A percentile compares a stretch with the other conserved stretches of the same genome.
These are phyloP conservation scores for Neonectria coccinea DNA, from an alignment of 2,329 filamentous ascomycete species.

Conservation along the genomic window DNA sequence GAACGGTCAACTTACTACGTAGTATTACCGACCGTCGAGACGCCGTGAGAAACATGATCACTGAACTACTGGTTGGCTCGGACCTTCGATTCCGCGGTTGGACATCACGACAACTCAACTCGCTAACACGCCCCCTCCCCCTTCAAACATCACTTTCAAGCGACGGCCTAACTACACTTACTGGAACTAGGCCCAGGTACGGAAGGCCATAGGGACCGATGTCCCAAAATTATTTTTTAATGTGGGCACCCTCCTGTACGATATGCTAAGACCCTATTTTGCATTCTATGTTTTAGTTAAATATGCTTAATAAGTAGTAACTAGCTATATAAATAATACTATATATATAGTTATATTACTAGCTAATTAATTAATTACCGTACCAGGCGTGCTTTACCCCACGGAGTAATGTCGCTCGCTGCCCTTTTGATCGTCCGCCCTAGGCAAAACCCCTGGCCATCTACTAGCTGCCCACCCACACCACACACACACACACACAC, in stretches of 20 bases:
- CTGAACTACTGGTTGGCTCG: neutral
- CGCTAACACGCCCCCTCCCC: neutral
- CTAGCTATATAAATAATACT: too few species aligned
- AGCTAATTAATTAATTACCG: too few species aligned
- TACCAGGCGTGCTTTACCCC: slow-evolving; percentile 25
- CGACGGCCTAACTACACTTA: neutral
- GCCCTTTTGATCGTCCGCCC: slow-evolving; percentile 18
- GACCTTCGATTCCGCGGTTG: neutral
- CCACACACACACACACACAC: neutral
- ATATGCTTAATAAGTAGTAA: too few species aligned
- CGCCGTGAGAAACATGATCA: slow-evolving; percentile 11
- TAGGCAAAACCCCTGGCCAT: slow-evolving; percentile 11
- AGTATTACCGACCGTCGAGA: neutral
- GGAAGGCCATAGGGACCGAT: too few species aligned
- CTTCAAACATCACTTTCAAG: neutral
- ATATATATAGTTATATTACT: too few species aligned
- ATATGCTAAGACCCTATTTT: too few species aligned
- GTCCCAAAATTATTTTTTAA: too few species aligned
- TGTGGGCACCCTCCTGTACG: too few species aligned
- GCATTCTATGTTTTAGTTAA: too few species aligned
- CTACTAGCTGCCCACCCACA: slow-evolving; percentile 4
- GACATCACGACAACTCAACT: neutral
- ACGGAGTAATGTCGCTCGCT: slow-evolving; percentile 25
- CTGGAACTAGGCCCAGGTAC: slow-evolving; percentile 8
- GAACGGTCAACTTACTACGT: neutral